Base-by-base conservation (phyloP, 2,329 filamentous ascomycete genomes). In the Arthrinium phaeospermum region DNA sequence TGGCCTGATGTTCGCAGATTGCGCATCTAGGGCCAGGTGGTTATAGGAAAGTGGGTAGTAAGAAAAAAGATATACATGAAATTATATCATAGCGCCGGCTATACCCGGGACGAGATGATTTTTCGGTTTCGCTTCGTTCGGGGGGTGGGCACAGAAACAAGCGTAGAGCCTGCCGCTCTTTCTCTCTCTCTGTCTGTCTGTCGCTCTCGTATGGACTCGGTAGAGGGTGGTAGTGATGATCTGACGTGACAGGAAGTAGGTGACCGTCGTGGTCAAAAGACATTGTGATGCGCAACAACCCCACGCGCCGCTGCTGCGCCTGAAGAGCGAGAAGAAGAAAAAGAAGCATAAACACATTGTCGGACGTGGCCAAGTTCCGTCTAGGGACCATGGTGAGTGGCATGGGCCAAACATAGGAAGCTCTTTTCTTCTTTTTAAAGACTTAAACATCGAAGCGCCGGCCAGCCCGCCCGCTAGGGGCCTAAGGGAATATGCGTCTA, bases 1-100 rank as follows among this genome's bases (percentile, higher is more conserved):
- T 41, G 57, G 57, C 19, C 34, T 41, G 30, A 19, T 64, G 6
- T 64, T 41, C 57, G 57, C 53, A 61, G 22, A 24, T 41, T 22
- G 30, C 30, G 57, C 10, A 14, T 64, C 57, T 41, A n/a, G 57
- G n/a, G 22, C 57, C 34, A 64, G 12, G 14, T 41, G 41, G 57
- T 19, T 41, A 34, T 64, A 64, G 57, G 57, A 24, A 64, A 64
- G 13, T 64, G 8, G 57, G 34, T 64, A 41, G 57, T 64, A 64
- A 34, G 41, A 64, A 61, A 64, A 41, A 22, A 30, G 57, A 41
- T 64, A 14, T 57, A 64, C 57, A 64, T 64, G 34, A 41, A 64
- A 64, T 64, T 64, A 64, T n/a, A 64, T 64, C 57, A 41, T 64
- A n/a, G 57, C 57, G 57, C 34, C 57, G 57, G 57, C 57, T 64